Evolutionary conservation across 140 eudicot species (phyloP).

Genomic region (Stevia rebaudiana): DNA sequence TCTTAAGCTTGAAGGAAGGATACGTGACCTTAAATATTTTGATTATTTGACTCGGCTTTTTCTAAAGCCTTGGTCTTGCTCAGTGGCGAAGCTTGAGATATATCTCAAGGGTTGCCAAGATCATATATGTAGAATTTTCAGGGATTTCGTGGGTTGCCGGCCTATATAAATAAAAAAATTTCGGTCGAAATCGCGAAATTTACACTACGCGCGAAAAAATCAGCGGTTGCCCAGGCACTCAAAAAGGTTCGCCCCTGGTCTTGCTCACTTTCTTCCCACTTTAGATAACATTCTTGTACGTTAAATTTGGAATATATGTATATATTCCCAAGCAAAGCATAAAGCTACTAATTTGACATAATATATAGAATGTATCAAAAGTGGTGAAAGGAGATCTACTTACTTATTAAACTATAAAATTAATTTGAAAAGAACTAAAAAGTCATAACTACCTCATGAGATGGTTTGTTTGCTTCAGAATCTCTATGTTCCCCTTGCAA

Average conservation of each 20-base stretch:
- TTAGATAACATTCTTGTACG: conserved; percentile 34
- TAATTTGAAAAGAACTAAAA: neutral
- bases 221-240: too few species aligned
- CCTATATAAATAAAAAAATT: too few species aligned
- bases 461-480: conserved; percentile 47
- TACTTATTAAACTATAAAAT: conserved; percentile 8
- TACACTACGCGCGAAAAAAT: too few species aligned
- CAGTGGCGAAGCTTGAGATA: too few species aligned
- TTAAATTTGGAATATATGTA: conserved; percentile 28
- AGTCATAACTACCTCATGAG: conserved; percentile 55
- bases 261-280: conserved; percentile 35
- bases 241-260: too few species aligned
- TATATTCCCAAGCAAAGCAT: conserved; percentile 36
- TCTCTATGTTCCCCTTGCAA: conserved; percentile 73
- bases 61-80: too few species aligned
- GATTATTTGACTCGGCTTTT: conserved; percentile 46
- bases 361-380: conserved; percentile 32
- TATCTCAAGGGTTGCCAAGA: too few species aligned
- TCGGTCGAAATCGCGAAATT: too few species aligned
- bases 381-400: conserved; percentile 33
- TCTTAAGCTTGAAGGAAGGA: too few species aligned
- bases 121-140: too few species aligned
- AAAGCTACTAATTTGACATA: conserved; percentile 26
- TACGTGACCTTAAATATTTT: conserved; percentile 15
- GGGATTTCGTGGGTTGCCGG: too few species aligned